phyloP scores from a whole-genome alignment of 345 rosid genomes.

The Bruguiera sexangula region DNA sequence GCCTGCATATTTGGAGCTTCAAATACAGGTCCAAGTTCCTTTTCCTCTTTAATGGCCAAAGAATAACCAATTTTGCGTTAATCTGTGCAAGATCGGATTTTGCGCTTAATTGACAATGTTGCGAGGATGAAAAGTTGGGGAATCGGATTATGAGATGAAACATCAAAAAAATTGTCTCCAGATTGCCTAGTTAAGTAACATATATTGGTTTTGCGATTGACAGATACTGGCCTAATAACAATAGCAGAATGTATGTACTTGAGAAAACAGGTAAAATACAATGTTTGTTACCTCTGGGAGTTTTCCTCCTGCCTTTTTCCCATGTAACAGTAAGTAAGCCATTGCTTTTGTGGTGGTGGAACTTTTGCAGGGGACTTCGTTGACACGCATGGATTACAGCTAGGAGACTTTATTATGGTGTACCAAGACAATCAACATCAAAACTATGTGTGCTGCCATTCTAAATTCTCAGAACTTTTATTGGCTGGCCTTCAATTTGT shows the following conservation, averaged over 20 bases:
- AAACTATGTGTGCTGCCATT: slow-evolving; percentile 50
- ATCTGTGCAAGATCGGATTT: too few relatives aligned
- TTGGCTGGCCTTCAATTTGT: neutral
- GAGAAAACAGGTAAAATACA: slow-evolving; percentile 75
- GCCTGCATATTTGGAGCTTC: slow-evolving; percentile 80
- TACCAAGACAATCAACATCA: slow-evolving; percentile 55
- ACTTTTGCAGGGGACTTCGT: slow-evolving; percentile 71
- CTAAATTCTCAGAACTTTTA: neutral
- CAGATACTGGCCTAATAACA: slow-evolving; percentile 99
- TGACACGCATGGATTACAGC: slow-evolving; percentile 65
- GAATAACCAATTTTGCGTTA: too few relatives aligned
- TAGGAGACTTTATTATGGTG: slow-evolving; percentile 78
- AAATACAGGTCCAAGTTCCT: slow-evolving; percentile 61
- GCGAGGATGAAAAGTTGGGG: neutral
- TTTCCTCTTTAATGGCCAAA: neutral
- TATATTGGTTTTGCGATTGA: neutral
- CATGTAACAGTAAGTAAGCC: neutral
- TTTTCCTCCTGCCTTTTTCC: neutral
- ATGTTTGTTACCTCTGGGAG: too few relatives aligned
- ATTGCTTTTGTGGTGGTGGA: slow-evolving; percentile 2
- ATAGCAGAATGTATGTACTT: slow-evolving; percentile 91
- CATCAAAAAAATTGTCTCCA: too few relatives aligned
- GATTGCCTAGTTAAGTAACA: too few relatives aligned
- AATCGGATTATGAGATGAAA: too few relatives aligned
- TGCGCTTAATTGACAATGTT: too few relatives aligned